Evolutionary conservation across 179 eudicot genomes (phyloP).

Genomic region (Nepenthes alata): DNA sequence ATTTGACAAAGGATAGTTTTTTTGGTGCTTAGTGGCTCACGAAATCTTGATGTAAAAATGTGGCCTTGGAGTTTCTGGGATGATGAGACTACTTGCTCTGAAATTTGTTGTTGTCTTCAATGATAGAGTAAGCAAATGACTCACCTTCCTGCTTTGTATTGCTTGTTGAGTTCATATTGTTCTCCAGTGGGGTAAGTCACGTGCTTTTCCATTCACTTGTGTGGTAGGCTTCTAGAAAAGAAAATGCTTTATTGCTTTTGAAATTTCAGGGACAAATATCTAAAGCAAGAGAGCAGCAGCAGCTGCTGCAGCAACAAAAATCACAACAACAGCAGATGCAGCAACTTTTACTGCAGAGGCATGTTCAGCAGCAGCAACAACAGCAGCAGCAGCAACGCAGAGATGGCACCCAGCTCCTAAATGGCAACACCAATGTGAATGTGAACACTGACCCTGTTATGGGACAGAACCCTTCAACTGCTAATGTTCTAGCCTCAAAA

Average conservation of each 20-base stretch:
- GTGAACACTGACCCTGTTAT: conserved; percentile 23
- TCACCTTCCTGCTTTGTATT: too few relatives aligned
- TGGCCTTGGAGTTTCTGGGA: neutral
- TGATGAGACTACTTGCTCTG: too few relatives aligned
- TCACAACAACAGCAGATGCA: conserved; percentile 16
- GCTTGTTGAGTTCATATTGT: too few relatives aligned
- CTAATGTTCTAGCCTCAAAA: conserved; percentile 28
- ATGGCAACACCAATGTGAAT: conserved; percentile 25
- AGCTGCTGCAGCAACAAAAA: conserved; percentile 9
- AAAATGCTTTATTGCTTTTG: neutral
- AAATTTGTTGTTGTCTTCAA: too few relatives aligned
- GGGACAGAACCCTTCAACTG: conserved; percentile 29
- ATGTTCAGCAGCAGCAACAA: conserved; percentile 3
- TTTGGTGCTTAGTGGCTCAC: too few relatives aligned
- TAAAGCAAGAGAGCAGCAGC: conserved; percentile 25
- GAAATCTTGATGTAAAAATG: neutral
- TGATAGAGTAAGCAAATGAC: too few relatives aligned
- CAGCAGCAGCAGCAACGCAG: conserved; percentile 23
- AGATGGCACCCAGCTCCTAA: conserved; percentile 21
- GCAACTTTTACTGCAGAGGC: conserved; percentile 5
- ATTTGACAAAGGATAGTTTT: too few relatives aligned
- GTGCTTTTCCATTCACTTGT: neutral
- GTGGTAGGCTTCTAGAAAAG: neutral
- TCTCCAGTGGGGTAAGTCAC: too few relatives aligned
- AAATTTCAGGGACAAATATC: conserved; percentile 25